A percentile compares a stretch with the other conserved stretches of the same genome.
Evolutionary conservation across 2,329 filamentous ascomycete genomes (phyloP).

Genomic region (Fusarium xylarioides): DNA sequence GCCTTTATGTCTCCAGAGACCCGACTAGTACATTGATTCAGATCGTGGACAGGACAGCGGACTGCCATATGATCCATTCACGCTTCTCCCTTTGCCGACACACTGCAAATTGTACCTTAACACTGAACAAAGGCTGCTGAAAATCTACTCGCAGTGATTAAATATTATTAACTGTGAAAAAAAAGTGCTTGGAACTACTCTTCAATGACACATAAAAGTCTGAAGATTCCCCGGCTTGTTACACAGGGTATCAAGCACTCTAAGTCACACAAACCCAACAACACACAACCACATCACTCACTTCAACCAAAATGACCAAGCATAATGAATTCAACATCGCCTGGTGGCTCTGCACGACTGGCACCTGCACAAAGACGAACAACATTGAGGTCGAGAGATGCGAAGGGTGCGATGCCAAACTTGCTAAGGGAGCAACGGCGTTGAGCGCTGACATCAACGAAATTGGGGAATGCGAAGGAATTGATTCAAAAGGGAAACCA

Average conservation of each 20-base stretch:
- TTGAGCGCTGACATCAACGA: fast-evolving
- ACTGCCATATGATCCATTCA: not conserved
- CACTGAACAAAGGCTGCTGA: not conserved
- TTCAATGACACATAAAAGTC: not conserved
- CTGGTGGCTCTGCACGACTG: not conserved
- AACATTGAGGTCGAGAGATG: not conserved
- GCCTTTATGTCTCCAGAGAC: not conserved
- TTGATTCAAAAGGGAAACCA: not conserved
- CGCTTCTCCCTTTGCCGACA: not conserved
- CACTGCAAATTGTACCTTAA: fast-evolving
- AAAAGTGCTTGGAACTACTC: fast-evolving
- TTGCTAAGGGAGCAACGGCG: not conserved
- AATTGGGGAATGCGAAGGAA: fast-evolving
- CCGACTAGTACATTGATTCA: not conserved
- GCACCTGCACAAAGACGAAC: not conserved
- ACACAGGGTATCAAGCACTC: not conserved
- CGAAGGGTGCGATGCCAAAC: fast-evolving
- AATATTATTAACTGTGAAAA: not conserved
- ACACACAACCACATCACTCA: too few relatives aligned
- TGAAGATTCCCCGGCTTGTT: not conserved
- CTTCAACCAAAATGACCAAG: not conserved
- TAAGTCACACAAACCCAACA: not conserved
- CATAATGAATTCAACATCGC: not conserved
- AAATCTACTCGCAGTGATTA: fast-evolving
- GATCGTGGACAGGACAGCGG: not conserved